Base-by-base conservation (phyloP, 805 yeast genomes). In the Lipomyces starkeyi region DNA sequence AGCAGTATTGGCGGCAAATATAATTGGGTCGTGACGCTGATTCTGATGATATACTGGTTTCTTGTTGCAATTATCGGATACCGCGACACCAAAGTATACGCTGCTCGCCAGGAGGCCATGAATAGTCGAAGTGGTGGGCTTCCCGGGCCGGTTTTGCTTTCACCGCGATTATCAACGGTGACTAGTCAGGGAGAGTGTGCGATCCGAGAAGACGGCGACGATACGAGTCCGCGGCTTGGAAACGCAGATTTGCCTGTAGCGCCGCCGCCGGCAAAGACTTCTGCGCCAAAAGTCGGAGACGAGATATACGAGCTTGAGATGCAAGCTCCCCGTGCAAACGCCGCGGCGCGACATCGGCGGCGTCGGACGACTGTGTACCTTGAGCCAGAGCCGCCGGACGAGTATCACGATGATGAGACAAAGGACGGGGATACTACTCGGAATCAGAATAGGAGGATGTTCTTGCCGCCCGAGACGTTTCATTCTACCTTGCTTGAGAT, bases 1-100 rank as follows among this genome's bases (percentile, higher is more conserved):
- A 43, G 49, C 22, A 8, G 14, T n/a, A n/a, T 52, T 27, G 63
- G 58, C 20, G 40, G 29, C 14, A 60, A 52, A 22, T 35, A 52
- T 35, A 53, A 52, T 32, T 60, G 63, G 63, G 40, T 60, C 27
- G 32, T 60, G 8, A 20, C 63, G 3, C 32, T 43, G 29, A 43
- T 59, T 61, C 27, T 61, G 53, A 13, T 53, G 7, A 11, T 62
- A 14, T 47, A 62, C 52, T 62, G 64, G 59, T 29, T 52, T 11
- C 14, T 56, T 14, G 55, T 56, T 13, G 56, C 60, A 14, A 14
- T 13, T 17, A 14, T 55, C n/a, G 59, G 59, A 13, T 54, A 40
- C 25, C 49, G 57, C 53, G 59, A 62, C 14, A 43, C 20, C 49
- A 43, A 17, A 17, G 9, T n/a, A 6, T 43, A 43, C 22, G 49